Percentiles rank a stretch among this genome's conserved stretches.
phyloP scores from a whole-genome alignment of 371 early-diverging fungal genomes.

The Conidiobolus incongruus region DNA sequence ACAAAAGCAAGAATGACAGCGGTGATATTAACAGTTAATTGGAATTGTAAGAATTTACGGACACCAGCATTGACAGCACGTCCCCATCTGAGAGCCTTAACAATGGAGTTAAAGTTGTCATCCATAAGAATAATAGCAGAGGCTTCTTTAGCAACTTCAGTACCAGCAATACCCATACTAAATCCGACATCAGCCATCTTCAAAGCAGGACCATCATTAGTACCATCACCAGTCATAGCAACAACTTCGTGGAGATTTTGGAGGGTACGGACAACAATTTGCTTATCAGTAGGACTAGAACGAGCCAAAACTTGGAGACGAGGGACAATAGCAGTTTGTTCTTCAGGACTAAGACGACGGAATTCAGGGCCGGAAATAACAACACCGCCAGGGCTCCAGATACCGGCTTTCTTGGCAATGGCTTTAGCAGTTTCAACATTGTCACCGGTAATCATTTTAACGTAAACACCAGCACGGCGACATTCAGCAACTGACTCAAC shows the following conservation, averaged over 20 bases:
- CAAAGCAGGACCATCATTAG: slow-evolving; percentile 53
- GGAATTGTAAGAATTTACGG: slow-evolving; percentile 60
- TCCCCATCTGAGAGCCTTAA: slow-evolving; percentile 56
- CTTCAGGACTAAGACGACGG: slow-evolving; percentile 21
- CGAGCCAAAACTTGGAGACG: slow-evolving; percentile 45
- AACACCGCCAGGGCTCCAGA: slow-evolving; percentile 26
- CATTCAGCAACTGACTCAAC: slow-evolving; percentile 34
- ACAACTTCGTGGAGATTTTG: slow-evolving; percentile 38
- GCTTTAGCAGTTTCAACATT: slow-evolving; percentile 45
- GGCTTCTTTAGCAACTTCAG: slow-evolving; percentile 65
- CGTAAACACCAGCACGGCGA: slow-evolving; percentile 49
- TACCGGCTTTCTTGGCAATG: slow-evolving; percentile 45
- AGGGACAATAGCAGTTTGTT: slow-evolving; percentile 26
- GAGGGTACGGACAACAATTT: slow-evolving; percentile 33
- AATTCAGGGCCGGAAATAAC: slow-evolving; percentile 47
- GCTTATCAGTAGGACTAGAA: slow-evolving; percentile 53
- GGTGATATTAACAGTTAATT: slow-evolving; percentile 51
- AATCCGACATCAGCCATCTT: slow-evolving; percentile 64
- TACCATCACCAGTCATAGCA: slow-evolving; percentile 69
- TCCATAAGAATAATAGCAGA: slow-evolving; percentile 56
- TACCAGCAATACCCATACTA: slow-evolving; percentile 60
- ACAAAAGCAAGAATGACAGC: slow-evolving; percentile 40
- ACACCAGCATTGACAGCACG: slow-evolving; percentile 56
- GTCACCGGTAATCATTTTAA: slow-evolving; percentile 76
- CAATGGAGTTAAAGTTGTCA: slow-evolving; percentile 56